These are phyloP conservation scores for Periconia macrospinosa DNA, from an alignment of 2,329 filamentous ascomycete genomes.

Conservation along the genomic window DNA sequence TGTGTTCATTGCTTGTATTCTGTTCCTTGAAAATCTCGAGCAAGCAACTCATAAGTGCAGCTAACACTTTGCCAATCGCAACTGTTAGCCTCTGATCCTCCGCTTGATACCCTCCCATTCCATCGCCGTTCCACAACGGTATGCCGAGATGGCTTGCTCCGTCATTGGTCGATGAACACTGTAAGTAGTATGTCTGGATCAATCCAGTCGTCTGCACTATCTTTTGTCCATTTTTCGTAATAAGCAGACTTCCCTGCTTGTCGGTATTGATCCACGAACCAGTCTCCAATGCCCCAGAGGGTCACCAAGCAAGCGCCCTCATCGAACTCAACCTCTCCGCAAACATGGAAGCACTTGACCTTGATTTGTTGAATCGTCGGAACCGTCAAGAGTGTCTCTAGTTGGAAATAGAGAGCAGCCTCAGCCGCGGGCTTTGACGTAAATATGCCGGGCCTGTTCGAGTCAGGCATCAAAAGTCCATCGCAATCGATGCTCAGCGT, in stretches of 20 bases:
- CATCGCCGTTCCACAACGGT: too few species aligned
- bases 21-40: neutral
- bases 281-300: neutral
- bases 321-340: neutral
- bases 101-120: too few species aligned
- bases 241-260: neutral
- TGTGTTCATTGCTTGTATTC: neutral
- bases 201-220: neutral
- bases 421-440: neutral
- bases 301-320: neutral
- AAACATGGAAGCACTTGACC: neutral
- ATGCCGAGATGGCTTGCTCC: neutral
- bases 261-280: neutral
- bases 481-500: neutral
- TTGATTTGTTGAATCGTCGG: neutral
- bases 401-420: neutral
- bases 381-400: neutral
- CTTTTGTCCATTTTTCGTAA: neutral
- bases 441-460: neutral
- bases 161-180: neutral
- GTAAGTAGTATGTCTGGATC: conserved; percentile 1
- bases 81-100: too few species aligned
- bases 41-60: neutral
- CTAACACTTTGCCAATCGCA: neutral
- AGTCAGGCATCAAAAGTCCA: neutral